Evolutionary conservation across 306 rosid species (phyloP), one percentile per base, ranked within the genome.

Genomic region (Pyrus pyrifolia): DNA sequence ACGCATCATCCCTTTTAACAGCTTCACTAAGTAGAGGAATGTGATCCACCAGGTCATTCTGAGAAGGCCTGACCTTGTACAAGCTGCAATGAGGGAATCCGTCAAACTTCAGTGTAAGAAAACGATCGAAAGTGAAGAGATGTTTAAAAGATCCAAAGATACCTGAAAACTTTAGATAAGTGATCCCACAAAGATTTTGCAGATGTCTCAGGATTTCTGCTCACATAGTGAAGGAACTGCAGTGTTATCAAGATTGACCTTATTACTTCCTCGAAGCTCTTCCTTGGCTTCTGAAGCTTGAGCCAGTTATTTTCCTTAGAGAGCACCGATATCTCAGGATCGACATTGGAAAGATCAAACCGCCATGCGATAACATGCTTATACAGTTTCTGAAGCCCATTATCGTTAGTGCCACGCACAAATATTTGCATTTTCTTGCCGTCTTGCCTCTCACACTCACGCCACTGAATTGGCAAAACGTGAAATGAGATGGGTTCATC

Each of bases 211-310:
- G 93, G 92, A 84, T 83, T 84, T 80, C 83, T 85, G 81, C 52
- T 87, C 49, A 81, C 82, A 72, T 70, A 81, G 82, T 87, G 87
- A 76, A 95, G 84, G 73, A 85, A 89, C 25, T 91, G 83, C 78
- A 95, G 77, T 2, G 97, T 87, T 23, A 90, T 65, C 76, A 95
- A 75, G 42, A 88, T 67, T 67, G 92, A 79, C 85, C 96, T 87
- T 70, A 95, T 80, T 11, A 70, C 82, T 12, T 73, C 90, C 84
- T 87, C 93, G 33, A 83, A 95, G 79, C 93, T 85, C 79, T 89
- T 92, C 81, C 96, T 84, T 4, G 99, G 93, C 88, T 87, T 92
- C 84, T 84, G 83, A 76, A 95, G 96, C 72, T 78, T 85, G 65
- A 90, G 76, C 99, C 99, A 95, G 17, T 22, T 63, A 22, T 78